phyloP scores from a whole-genome alignment of 2,329 filamentous ascomycete species.

The Diaporthe ampelina region DNA sequence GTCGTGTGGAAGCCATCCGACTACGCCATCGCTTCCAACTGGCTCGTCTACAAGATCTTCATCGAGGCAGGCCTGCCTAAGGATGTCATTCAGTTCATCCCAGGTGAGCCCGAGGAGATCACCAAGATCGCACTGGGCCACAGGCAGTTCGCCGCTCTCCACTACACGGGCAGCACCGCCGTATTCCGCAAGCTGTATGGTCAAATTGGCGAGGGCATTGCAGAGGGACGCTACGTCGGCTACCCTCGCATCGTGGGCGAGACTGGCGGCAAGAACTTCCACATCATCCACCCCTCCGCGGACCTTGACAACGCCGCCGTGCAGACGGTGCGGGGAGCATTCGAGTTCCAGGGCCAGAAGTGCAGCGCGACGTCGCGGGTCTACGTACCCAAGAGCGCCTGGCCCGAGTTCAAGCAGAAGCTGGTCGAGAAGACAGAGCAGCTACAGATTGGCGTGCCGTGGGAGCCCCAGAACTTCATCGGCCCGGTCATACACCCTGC shows the following conservation, averaged over 20 bases:
- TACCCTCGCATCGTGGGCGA: slow-evolving; percentile 72
- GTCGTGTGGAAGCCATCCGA: slow-evolving; percentile 98
- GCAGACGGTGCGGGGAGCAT: slow-evolving; percentile 62
- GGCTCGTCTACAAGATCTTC: slow-evolving; percentile 90
- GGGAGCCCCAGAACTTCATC: slow-evolving; percentile 55
- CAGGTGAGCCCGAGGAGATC: slow-evolving; percentile 87
- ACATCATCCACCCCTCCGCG: slow-evolving; percentile 61
- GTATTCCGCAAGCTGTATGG: slow-evolving; percentile 93
- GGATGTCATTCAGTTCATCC: slow-evolving; percentile 94
- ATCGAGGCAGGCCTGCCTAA: slow-evolving; percentile 90
- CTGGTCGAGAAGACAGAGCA: slow-evolving; percentile 54
- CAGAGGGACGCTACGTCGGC: slow-evolving; percentile 83
- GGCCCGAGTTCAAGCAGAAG: slow-evolving; percentile 55
- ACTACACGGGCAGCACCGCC: slow-evolving; percentile 93
- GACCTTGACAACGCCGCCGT: slow-evolving; percentile 61
- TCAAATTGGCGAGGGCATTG: slow-evolving; percentile 84
- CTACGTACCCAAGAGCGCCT: slow-evolving; percentile 66
- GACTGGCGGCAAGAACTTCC: slow-evolving; percentile 68
- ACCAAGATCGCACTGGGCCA: slow-evolving; percentile 83
- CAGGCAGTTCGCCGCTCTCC: slow-evolving; percentile 87
- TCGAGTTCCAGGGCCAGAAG: slow-evolving; percentile 67
- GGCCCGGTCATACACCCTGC: slow-evolving; percentile 64
- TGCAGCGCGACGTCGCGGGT: slow-evolving; percentile 65
- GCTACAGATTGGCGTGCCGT: slow-evolving; percentile 50
- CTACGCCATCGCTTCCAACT: slow-evolving; percentile 89